These are phyloP conservation scores for Arthrobotrys musiformis DNA, from an alignment of 2,329 filamentous ascomycete genomes.

Conservation along the genomic window DNA sequence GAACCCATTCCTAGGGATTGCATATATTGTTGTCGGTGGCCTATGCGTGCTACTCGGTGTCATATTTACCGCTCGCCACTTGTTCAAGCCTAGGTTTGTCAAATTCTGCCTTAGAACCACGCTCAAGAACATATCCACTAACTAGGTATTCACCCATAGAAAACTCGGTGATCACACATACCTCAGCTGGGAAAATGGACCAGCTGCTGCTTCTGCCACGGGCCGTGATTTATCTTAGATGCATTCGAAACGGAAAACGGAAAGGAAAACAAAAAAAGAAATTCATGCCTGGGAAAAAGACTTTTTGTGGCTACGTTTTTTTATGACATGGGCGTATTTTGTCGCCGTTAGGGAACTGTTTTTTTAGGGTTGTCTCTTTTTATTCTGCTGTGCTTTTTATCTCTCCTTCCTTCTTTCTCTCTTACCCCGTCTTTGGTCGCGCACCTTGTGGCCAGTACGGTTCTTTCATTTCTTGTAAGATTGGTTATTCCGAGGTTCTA, in stretches of 20 bases:
- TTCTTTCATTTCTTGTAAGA: slow-evolving; percentile 19
- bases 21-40: slow-evolving; percentile 92
- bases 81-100: slow-evolving; percentile 85
- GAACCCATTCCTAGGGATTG: slow-evolving; percentile 95
- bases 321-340: slow-evolving; percentile 32
- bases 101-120: background rate
- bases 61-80: slow-evolving; percentile 87
- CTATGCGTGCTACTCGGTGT: slow-evolving; percentile 89
- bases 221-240: slow-evolving; percentile 29
- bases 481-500: slow-evolving; percentile 20
- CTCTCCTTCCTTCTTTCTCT: background rate
- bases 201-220: slow-evolving; percentile 66
- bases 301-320: slow-evolving; percentile 21
- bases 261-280: background rate
- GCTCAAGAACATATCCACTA: slow-evolving; percentile 5
- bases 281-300: slow-evolving; percentile 6
- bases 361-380: slow-evolving; percentile 4
- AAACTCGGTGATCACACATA: slow-evolving; percentile 99
- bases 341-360: slow-evolving; percentile 8
- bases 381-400: background rate
- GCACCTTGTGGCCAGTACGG: background rate
- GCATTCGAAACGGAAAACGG: background rate
- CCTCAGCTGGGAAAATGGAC: slow-evolving; percentile 88
- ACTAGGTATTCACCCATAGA: slow-evolving; percentile 66
- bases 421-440: slow-evolving; percentile 20